A percentile compares a stretch with the other conserved stretches of the same genome.
These are phyloP conservation scores for Ganoderma multipileum DNA, from an alignment of 1,284 basidiomycete species.

Conservation along the genomic window DNA sequence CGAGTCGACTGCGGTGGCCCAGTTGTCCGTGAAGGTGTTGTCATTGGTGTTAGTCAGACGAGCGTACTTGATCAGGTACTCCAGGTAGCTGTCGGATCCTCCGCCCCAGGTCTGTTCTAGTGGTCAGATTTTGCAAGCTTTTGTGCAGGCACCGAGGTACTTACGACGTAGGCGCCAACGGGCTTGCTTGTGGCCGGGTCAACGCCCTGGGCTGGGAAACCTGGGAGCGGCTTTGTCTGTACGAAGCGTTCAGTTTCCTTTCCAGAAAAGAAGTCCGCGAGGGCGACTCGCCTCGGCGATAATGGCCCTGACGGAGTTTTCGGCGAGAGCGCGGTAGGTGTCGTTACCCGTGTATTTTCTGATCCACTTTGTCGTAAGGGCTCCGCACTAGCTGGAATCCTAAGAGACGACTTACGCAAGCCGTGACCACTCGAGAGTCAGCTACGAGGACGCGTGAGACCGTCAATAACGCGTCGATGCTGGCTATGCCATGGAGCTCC, in stretches of 20 bases:
- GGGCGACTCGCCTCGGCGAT: conserved; percentile 41
- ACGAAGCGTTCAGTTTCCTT: no score
- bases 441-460: conserved; percentile 36
- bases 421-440: conserved; percentile 53
- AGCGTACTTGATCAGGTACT: conserved; percentile 79
- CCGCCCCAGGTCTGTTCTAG: conserved; percentile 66
- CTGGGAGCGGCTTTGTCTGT: conserved; percentile 53
- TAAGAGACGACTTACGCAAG: conserved; percentile 39
- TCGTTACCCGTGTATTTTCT: conserved; percentile 64
- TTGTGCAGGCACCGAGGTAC: conserved; percentile 32
- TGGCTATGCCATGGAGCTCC: no score
- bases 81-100: conserved; percentile 75
- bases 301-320: conserved; percentile 57
- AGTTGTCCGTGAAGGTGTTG: conserved; percentile 64
- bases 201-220: conserved; percentile 58
- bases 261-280: neutral
- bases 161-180: conserved; percentile 66
- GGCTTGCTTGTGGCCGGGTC: conserved; percentile 60
- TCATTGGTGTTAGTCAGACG: conserved; percentile 71
- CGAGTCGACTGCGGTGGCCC: conserved; percentile 73
- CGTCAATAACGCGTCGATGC: neutral
- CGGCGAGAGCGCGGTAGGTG: conserved; percentile 62
- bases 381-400: neutral
- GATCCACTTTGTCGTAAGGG: conserved; percentile 3
- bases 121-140: neutral